These are phyloP conservation scores for Euphorbia pulcherrima DNA, from an alignment of 345 rosid species.

Conservation along the genomic window DNA sequence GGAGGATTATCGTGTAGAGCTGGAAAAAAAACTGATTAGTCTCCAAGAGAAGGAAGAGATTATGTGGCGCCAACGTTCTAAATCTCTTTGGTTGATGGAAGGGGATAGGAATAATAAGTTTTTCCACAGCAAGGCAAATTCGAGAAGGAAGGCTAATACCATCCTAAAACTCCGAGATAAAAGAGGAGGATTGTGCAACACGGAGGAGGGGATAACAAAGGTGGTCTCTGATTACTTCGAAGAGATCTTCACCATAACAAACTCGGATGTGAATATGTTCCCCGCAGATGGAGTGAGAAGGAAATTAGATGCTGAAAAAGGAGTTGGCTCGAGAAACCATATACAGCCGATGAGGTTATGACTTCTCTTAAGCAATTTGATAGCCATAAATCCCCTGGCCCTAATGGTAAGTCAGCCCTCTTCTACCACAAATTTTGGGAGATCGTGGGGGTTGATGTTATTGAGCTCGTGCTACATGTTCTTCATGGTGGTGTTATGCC, in stretches of 20 bases:
- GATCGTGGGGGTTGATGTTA: background rate
- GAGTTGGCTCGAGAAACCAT: too few species aligned
- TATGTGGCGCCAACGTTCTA: background rate
- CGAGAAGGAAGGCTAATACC: background rate
- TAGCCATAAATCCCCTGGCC: background rate
- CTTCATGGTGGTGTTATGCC: background rate
- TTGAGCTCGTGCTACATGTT: background rate
- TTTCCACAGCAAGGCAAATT: background rate
- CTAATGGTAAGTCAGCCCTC: background rate
- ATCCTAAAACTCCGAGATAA: background rate
- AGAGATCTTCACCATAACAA: background rate
- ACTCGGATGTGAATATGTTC: too few species aligned
- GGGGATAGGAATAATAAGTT: background rate
- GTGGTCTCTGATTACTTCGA: background rate
- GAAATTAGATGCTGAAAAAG: background rate
- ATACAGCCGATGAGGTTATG: background rate
- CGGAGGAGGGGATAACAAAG: background rate
- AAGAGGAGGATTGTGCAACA: background rate
- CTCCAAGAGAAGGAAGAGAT: background rate
- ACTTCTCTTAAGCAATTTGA: background rate
- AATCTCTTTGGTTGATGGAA: background rate
- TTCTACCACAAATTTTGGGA: background rate
- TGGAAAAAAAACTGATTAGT: too few species aligned
- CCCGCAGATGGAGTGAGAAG: too few species aligned
- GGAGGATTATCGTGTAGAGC: too few species aligned